Evolutionary conservation across 257 asterid genomes (phyloP).

Genomic region (Echites panduratus): DNA sequence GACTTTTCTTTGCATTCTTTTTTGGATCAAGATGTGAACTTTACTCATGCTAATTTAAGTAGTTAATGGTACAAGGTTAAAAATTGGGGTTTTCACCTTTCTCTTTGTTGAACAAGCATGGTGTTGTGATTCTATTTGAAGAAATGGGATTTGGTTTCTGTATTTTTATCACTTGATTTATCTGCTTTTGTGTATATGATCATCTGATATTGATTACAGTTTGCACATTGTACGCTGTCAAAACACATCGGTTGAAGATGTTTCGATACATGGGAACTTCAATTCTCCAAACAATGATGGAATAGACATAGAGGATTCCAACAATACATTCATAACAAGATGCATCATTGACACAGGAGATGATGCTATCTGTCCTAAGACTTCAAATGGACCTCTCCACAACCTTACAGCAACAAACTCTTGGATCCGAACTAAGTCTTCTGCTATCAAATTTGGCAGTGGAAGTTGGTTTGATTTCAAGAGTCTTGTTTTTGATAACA

Average conservation of each 20-base stretch:
- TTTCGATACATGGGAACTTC: slow-evolving; percentile 71
- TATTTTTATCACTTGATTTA: not conserved
- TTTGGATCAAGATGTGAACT: too few species aligned
- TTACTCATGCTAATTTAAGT: too few species aligned
- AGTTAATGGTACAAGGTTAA: too few species aligned
- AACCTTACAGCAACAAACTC: slow-evolving; percentile 71
- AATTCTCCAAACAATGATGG: slow-evolving; percentile 92
- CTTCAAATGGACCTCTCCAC: slow-evolving; percentile 52
- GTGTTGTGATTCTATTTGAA: too few species aligned
- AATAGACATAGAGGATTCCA: slow-evolving; percentile 84
- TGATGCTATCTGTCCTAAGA: slow-evolving; percentile 94
- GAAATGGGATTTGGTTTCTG: not conserved
- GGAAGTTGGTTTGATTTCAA: slow-evolving; percentile 66
- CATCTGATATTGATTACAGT: slow-evolving; percentile 29
- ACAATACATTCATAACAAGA: slow-evolving; percentile 66
- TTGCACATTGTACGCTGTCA: slow-evolving; percentile 74
- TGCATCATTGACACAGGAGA: slow-evolving; percentile 87
- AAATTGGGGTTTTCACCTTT: too few species aligned
- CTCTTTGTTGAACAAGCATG: too few species aligned
- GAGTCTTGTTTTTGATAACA: slow-evolving; percentile 60
- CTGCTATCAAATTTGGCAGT: slow-evolving; percentile 90
- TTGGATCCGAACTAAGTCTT: slow-evolving; percentile 87
- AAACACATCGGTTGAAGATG: slow-evolving; percentile 56
- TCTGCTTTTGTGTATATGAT: not conserved
- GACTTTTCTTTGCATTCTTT: too few species aligned